Percentiles rank a stretch among this genome's conserved stretches.
Conservation (phyloP, 495 filamentous ascomycete genomes). For the Lichenothelia convexa region DNA sequence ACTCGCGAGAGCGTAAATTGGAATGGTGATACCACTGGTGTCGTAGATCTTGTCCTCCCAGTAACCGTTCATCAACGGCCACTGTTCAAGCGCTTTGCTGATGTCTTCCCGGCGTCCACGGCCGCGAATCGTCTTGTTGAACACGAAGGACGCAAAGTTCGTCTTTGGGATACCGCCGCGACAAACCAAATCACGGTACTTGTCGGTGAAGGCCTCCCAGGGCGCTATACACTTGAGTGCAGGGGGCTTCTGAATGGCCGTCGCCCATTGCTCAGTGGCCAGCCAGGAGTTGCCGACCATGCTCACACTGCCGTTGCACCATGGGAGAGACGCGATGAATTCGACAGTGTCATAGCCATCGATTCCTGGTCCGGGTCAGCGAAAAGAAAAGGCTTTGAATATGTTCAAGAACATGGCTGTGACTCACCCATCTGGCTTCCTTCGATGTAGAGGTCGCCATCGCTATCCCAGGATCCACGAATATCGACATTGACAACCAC, state of each 20-base stretch:
- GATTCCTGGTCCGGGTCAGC: too few relatives aligned
- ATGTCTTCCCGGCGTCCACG: constrained; percentile 4
- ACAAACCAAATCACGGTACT: constrained; percentile 25
- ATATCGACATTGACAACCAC: constrained; percentile 27
- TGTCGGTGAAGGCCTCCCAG: constrained; percentile 28
- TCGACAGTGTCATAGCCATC: constrained; percentile 30
- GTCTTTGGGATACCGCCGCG: constrained; percentile 20
- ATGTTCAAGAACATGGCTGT: too few relatives aligned
- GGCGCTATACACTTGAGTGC: constrained; percentile 27
- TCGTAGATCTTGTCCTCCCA: constrained; percentile 4
- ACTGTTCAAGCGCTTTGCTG: neutral
- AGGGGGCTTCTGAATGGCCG: constrained; percentile 23
- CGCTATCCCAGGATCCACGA: constrained; percentile 23
- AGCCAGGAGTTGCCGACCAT: constrained; percentile 25
- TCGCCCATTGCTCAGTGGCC: constrained; percentile 22
- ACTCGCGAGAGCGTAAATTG: neutral
- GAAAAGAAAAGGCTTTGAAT: too few relatives aligned
- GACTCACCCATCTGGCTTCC: constrained; percentile 16
- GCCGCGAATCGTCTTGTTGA: too few relatives aligned
- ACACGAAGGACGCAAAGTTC: constrained; percentile 1
- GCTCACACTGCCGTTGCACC: constrained; percentile 28
- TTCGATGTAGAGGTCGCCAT: constrained; percentile 24
- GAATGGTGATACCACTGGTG: constrained; percentile 2
- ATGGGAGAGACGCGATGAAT: constrained; percentile 20
- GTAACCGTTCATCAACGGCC: constrained; percentile 3